Conservation (phyloP, 495 filamentous ascomycete genomes). For the Aspergillus homomorphus region DNA sequence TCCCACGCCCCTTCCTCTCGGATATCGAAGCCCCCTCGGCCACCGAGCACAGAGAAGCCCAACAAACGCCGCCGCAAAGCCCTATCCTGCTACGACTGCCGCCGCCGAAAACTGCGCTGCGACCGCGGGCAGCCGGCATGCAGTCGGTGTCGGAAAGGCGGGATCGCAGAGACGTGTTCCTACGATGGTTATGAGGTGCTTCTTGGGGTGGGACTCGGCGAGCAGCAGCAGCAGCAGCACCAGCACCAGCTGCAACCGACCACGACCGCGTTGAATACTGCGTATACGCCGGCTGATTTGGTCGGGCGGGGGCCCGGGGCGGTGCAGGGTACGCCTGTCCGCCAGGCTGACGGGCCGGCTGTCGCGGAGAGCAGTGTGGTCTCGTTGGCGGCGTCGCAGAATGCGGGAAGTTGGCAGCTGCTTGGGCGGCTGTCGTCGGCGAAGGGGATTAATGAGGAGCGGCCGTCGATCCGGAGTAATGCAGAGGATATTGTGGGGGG, state of each 20-base stretch:
- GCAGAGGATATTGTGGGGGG: not conserved
- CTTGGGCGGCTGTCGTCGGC: not conserved
- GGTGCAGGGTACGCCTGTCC: too few relatives aligned
- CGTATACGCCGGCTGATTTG: not conserved
- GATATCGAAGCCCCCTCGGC: not conserved
- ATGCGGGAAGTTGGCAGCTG: conserved; percentile 1
- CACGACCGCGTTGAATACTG: not conserved
- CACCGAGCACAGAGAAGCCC: not conserved
- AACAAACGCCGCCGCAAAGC: conserved; percentile 19
- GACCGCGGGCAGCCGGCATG: conserved; percentile 34
- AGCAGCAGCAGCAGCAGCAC: too few relatives aligned
- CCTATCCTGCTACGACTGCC: conserved; percentile 34
- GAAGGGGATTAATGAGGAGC: conserved; percentile 7
- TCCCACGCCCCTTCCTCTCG: not conserved
- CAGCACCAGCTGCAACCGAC: not conserved
- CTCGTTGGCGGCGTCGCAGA: conserved; percentile 1
- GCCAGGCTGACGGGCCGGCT: too few relatives aligned
- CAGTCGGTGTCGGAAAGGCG: conserved; percentile 30
- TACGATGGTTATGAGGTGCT: conserved; percentile 13
- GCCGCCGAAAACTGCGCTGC: conserved; percentile 35
- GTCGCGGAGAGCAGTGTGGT: not conserved
- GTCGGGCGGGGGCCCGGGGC: not conserved
- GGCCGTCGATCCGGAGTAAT: conserved; percentile 14
- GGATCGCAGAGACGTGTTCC: conserved; percentile 21
- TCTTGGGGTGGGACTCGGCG: too few relatives aligned